Conservation (phyloP, 805 yeast genomes). For the Scheffersomyces coipomensis region DNA sequence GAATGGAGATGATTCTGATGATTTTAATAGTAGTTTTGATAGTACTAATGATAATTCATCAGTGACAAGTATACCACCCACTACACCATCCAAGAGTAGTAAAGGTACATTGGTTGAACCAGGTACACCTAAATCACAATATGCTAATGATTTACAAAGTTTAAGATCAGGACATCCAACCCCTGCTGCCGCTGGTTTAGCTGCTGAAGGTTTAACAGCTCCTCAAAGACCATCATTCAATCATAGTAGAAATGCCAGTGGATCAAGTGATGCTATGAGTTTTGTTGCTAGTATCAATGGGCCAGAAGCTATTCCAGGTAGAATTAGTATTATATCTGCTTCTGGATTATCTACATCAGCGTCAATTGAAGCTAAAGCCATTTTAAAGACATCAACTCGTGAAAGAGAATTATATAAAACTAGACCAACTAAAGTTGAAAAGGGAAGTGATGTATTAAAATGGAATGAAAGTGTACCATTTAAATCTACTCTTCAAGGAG, state of each 20-base stretch:
- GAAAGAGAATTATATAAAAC: slow-evolving; percentile 66
- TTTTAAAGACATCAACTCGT: slow-evolving; percentile 44
- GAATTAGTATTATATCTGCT: slow-evolving; percentile 50
- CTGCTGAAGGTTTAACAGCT: slow-evolving; percentile 29
- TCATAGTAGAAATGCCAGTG: slow-evolving; percentile 20
- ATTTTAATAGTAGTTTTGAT: not conserved
- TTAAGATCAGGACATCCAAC: slow-evolving; percentile 30
- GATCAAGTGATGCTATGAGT: slow-evolving; percentile 30
- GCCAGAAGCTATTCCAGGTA: slow-evolving; percentile 48
- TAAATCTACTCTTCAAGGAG: slow-evolving; percentile 62
- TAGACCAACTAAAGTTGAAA: slow-evolving; percentile 48
- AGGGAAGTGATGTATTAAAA: slow-evolving; percentile 40
- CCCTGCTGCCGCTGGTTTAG: not conserved
- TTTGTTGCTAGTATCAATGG: slow-evolving; percentile 34
- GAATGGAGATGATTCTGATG: slow-evolving; percentile 3
- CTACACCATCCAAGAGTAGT: slow-evolving; percentile 2
- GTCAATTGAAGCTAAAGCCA: slow-evolving; percentile 51
- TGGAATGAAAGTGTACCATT: slow-evolving; percentile 70
- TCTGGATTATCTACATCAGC: slow-evolving; percentile 35
- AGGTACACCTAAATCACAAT: slow-evolving; percentile 10
- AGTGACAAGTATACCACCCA: not conserved
- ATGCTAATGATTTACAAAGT: slow-evolving; percentile 32
- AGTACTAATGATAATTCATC: not conserved
- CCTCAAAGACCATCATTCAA: slow-evolving; percentile 34
- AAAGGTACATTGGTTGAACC: not conserved